A percentile compares a stretch with the other conserved stretches of the same genome.
phyloP scores from a whole-genome alignment of 2,329 filamentous ascomycete genomes.

The Aspergillus sp. region DNA sequence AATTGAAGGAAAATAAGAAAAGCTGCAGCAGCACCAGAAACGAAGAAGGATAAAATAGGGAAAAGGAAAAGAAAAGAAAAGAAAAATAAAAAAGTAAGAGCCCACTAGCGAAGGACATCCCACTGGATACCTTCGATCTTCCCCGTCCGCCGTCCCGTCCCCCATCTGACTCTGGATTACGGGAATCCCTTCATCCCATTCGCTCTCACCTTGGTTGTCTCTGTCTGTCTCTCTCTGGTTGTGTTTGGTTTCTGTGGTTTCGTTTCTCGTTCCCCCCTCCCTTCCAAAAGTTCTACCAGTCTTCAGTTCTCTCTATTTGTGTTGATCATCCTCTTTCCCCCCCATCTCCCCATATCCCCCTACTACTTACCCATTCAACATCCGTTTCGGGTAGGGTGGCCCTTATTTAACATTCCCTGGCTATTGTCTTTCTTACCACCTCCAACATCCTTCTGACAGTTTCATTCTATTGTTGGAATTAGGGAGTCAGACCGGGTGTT shows the following conservation, averaged over 20 bases:
- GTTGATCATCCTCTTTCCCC: not conserved
- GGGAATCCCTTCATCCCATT: slow-evolving; percentile 19
- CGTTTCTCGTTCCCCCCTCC: slow-evolving; percentile 2
- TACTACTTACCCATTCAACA: not conserved
- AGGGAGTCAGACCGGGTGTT: not conserved
- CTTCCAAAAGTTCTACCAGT: not conserved
- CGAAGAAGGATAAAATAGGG: not conserved
- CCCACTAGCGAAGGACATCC: slow-evolving; percentile 14
- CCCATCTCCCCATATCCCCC: not conserved
- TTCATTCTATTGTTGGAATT: not conserved
- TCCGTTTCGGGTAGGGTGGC: not conserved
- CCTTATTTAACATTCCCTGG: not conserved
- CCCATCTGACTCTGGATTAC: slow-evolving; percentile 19
- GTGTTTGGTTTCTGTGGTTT: slow-evolving; percentile 2
- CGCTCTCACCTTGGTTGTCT: slow-evolving; percentile 7
- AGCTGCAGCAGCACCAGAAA: not conserved
- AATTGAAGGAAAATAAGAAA: not conserved
- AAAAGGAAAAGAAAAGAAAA: not conserved
- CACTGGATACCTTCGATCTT: slow-evolving; percentile 17
- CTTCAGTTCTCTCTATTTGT: not conserved
- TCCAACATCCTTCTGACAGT: not conserved
- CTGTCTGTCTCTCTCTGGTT: slow-evolving; percentile 5
- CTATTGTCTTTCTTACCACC: not conserved
- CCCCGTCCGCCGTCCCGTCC: slow-evolving; percentile 22
- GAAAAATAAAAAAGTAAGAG: slow-evolving; percentile 11